Base-by-base conservation (phyloP, 2,329 filamentous ascomycete genomes). In the Neonectria punicea region DNA sequence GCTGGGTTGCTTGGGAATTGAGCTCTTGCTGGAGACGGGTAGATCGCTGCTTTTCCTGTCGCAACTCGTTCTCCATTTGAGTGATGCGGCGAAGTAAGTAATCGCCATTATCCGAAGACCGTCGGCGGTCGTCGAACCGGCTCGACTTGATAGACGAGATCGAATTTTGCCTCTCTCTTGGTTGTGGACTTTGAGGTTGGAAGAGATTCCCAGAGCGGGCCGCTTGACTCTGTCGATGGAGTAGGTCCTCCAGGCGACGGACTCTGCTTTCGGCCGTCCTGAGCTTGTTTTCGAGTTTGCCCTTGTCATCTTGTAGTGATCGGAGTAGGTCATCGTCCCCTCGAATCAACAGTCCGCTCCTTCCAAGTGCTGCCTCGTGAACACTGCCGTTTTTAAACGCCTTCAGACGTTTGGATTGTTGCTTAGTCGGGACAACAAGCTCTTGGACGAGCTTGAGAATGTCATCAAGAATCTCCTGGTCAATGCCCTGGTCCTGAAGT, bases 331-430 rank as follows among this genome's bases (percentile, higher is more conserved):
- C 94, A 73, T 97, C 93, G 67, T 96, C 92, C n/a, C 93, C 94
- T 43, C 93, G 90, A 14, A 97, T 87, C 73, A 97, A 81, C 10
- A 98, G 86, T 1, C 93, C 95, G 69, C 93, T 97, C 74, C 92
- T 89, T n/a, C 93, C 93, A 66, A 98, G 86, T 3, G 89, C 89
- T n/a, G 91, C 91, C 76, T 98, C 96, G 73, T 98, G 94, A 41
- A 98, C 87, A 75, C 96, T 98, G 16, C 96, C 96, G 75, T 97
- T 96, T 77, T 98, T 98, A 83, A 99, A 98, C 5, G 93, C 94
- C 77, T 95, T 97, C 7, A 96, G 88, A 62, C 93, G 89, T 78
- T 93, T 94, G 66, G 90, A 88, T 76, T 97, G 94, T 77, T 96
- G 93, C 72, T 92, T 93, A 0, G 93, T 96, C 3, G 95, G 94